A percentile compares a stretch with the other conserved stretches of the same genome.
Conservation (phyloP, 2,329 filamentous ascomycete genomes). For the Fusarium anthophilum region DNA sequence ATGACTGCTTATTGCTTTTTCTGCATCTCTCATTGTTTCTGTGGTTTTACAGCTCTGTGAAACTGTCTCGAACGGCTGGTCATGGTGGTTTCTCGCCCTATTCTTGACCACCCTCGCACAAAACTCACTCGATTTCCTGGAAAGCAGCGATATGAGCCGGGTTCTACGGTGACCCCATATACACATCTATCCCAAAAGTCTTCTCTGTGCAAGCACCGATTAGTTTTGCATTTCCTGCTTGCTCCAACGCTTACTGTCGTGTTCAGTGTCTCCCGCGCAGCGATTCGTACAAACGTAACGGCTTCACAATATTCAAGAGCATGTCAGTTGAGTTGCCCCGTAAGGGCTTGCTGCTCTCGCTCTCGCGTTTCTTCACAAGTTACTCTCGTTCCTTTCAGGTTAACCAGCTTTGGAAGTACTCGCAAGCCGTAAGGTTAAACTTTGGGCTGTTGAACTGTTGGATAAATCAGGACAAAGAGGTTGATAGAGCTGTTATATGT, state of each 20-base stretch:
- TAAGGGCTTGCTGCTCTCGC: background rate
- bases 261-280: too few relatives aligned
- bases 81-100: conserved; percentile 11
- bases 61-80: background rate
- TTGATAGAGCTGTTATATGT: background rate
- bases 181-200: background rate
- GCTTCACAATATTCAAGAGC: background rate
- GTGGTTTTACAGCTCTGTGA: background rate
- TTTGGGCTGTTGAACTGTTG: background rate
- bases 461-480: background rate
- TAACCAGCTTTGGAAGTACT: background rate
- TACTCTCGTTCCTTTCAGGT: background rate
- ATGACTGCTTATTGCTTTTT: conserved; percentile 6
- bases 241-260: background rate
- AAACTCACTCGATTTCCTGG: background rate
- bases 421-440: background rate
- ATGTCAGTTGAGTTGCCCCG: background rate
- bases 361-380: background rate
- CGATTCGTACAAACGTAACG: background rate
- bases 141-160: background rate
- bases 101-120: conserved; percentile 1
- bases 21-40: background rate
- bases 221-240: background rate
- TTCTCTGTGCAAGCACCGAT: background rate
- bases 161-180: background rate